Evolutionary conservation across 2,329 filamentous ascomycete genomes (phyloP).

Genomic region (Penicillium sp.): DNA sequence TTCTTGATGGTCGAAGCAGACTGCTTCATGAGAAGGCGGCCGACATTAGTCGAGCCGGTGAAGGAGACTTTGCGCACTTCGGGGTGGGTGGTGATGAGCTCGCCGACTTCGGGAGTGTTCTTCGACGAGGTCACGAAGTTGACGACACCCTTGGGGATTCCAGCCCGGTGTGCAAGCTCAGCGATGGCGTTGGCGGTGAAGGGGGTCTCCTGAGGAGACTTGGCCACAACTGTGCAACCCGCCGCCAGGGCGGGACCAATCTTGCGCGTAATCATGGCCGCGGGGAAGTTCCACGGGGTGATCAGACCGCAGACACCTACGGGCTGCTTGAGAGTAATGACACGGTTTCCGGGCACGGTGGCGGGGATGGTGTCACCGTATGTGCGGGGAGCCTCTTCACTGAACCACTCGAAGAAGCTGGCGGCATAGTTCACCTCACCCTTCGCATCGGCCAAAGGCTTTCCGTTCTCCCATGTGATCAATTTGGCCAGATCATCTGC

Average conservation of each 20-base stretch:
- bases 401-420: conserved; percentile 62
- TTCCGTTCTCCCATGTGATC: conserved; percentile 68
- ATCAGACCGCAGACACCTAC: conserved; percentile 66
- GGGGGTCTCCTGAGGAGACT: conserved; percentile 87
- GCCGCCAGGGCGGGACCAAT: conserved; percentile 67
- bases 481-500: conserved; percentile 62
- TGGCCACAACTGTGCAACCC: conserved; percentile 92
- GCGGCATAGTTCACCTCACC: conserved; percentile 58
- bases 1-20: conserved; percentile 79
- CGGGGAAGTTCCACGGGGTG: conserved; percentile 64
- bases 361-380: conserved; percentile 62
- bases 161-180: conserved; percentile 79
- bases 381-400: conserved; percentile 56
- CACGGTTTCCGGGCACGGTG: conserved; percentile 55
- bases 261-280: conserved; percentile 53
- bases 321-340: conserved; percentile 63
- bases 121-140: conserved; percentile 78
- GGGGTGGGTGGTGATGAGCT: conserved; percentile 69
- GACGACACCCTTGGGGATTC: conserved; percentile 84
- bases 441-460: conserved; percentile 59
- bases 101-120: conserved; percentile 76
- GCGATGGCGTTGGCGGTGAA: conserved; percentile 85
- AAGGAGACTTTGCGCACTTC: conserved; percentile 88
- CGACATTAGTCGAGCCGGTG: conserved; percentile 69
- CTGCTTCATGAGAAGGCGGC: conserved; percentile 83